These are phyloP conservation scores for Tilletia setariae DNA, from an alignment of 1,284 basidiomycete species.

Conservation along the genomic window DNA sequence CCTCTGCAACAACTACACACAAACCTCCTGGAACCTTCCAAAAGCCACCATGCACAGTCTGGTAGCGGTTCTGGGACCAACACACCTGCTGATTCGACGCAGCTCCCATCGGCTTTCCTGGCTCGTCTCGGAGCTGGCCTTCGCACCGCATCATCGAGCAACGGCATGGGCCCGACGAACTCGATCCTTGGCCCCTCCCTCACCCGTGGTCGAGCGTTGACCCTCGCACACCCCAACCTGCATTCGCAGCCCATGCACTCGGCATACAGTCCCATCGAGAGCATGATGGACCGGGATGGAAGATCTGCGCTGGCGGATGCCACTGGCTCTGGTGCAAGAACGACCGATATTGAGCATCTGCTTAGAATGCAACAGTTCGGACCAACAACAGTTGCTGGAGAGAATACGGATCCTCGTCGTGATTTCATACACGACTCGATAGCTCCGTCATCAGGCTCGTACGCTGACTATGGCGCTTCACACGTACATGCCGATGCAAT, in stretches of 20 bases:
- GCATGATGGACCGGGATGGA: not conserved
- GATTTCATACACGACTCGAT: not conserved
- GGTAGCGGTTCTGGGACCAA: no score
- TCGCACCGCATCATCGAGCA: not conserved
- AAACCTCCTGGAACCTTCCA: no score
- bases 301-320: not conserved
- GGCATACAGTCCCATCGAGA: no score
- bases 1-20: no score
- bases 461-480: not conserved
- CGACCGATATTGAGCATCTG: no score
- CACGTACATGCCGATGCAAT: not conserved
- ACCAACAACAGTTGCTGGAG: not conserved
- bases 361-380: no score
- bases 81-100: not conserved
- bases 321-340: no score
- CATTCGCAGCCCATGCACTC: slow-evolving; percentile 5
- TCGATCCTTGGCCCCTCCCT: not conserved
- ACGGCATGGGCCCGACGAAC: not conserved
- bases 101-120: not conserved
- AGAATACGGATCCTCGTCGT: not conserved
- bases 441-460: not conserved
- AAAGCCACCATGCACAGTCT: no score
- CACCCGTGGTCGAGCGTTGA: not conserved
- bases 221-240: slow-evolving; percentile 2
- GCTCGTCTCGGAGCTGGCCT: not conserved